Evolutionary conservation across 140 eudicot species (phyloP).

Genomic region (Cichorium intybus): DNA sequence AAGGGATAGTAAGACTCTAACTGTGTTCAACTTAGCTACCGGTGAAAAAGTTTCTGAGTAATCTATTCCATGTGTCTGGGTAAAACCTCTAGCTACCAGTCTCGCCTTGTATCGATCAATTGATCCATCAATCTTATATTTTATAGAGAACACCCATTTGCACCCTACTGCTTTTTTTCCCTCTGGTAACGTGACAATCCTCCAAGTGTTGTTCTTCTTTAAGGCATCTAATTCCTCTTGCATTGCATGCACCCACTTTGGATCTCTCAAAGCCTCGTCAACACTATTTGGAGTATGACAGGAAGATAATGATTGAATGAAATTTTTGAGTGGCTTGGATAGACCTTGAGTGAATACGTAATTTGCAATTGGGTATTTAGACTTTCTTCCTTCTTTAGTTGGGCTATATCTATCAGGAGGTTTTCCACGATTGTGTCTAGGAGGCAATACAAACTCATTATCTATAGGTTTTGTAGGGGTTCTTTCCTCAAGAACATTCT

Average conservation of each 20-base stretch:
- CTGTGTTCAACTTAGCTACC: neutral
- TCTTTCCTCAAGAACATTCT: neutral
- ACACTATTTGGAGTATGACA: neutral
- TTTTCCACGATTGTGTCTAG: neutral
- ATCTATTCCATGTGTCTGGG: neutral
- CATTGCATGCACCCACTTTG: conserved; percentile 1
- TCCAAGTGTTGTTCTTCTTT: conserved; percentile 1
- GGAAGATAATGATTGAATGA: neutral
- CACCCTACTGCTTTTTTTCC: conserved; percentile 7
- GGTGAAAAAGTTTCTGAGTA: neutral
- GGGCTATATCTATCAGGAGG: neutral
- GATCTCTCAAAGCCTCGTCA: neutral
- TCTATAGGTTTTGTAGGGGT: neutral
- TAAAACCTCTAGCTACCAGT: neutral
- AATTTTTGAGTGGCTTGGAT: neutral
- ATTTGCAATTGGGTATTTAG: neutral
- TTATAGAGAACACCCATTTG: neutral
- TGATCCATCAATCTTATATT: neutral
- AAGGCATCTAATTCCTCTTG: neutral
- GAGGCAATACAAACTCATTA: too few relatives aligned
- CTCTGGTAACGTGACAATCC: neutral
- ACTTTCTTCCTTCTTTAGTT: neutral
- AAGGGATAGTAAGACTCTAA: neutral
- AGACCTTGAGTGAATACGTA: neutral
- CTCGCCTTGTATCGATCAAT: neutral